Base-by-base conservation (phyloP, 2,329 filamentous ascomycete species). In the Hypoxylon sp. region DNA sequence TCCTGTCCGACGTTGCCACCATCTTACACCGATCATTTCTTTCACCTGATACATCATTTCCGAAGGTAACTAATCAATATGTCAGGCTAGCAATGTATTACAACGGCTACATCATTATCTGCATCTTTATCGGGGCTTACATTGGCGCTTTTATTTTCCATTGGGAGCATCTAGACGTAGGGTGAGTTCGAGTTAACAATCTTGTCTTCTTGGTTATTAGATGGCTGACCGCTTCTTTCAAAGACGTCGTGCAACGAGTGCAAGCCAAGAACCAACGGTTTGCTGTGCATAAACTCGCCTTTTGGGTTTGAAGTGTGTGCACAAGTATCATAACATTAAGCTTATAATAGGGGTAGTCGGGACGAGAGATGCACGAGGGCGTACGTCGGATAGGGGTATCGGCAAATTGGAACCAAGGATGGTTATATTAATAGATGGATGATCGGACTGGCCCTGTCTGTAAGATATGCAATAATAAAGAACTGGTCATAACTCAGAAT, bases 81-180 rank as follows among this genome's bases (percentile, higher is more conserved):
- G 29, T 52, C 31, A 69, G 66, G 17, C 46, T 69, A 22, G 63
- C 66, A 1, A 69, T 69, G 59, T 69, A 69, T 39, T 69, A 55
- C 54, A 69, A 69, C 29, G 66, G 66, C 29, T 66, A 69, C 50
- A 69, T 66, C 19, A 69, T 66, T 26, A 66, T 69, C 19, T 66
- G 62, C 59, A 66, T 69, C n/a, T 66, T 69, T 46, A 59, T 66
- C 19, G 66, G 66, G 8, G 58, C 66, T 35, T 66, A 66, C 31
- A 52, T 66, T 10, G 66, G 66, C 5, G 39, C 62, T 2, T 66
- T 69, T 22, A 13, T 66, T 4, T 69, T 69, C 58, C 62, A 69
- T 17, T 66, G 63, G 66, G 66, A 69, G 11, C 48, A 42, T 29
- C 37, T 66, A 5, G 66, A 66, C 1, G 37, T 14, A 44, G 62